Evolutionary conservation across 2,329 filamentous ascomycete species (phyloP), one percentile per base, ranked within the genome.

Genomic region (Aspergillus glaucus): DNA sequence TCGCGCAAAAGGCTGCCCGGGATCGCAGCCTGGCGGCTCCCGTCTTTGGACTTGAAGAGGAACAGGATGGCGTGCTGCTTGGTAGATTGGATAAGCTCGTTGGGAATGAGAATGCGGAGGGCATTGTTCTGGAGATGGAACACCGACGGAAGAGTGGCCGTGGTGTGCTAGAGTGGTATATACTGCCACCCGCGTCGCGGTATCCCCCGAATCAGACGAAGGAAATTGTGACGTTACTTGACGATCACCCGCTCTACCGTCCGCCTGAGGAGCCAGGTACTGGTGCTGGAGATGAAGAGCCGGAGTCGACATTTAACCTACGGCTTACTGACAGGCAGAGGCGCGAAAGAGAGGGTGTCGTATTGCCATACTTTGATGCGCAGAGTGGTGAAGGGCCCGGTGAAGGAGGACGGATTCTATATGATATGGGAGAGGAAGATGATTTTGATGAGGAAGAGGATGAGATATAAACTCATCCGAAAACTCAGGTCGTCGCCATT

Each of bases 401-500:
- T 0, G 89, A 95, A 61, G 92, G 93, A 4, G 93, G 93, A 0
- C 79, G 92, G 52, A 98, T 98, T 56, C 65, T 98, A 62, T 98
- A 98, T 66, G 92, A 97, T 59, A 95, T 97, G 87, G 92, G 91
- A 1, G 81, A 84, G 54, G 93, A 97, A 72, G 93, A 98, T 69
- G 90, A 97, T 66, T 97, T 96, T 71, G 91, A 95, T 59, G 91
- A 95, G 50, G 90, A 95, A 63, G 90, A 96, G 62, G 91, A 96
- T 71, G 91, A 96, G 71, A 90, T 92, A 56, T 91, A 65, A 69
- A 34, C 21, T 43, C 19, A 24, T 22, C 26, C 21, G 30, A 41
- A 47, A 14, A 28, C 17, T 19, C 41, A 44, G 34, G 12, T n/a
- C 41, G 21, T n/a, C 17, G 21, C 39, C 24, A 14, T 24, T 12